Evolutionary conservation across 2,329 filamentous ascomycete genomes (phyloP), one percentile per base, ranked within the genome.

Genomic region (Amylocarpus encephaloides): DNA sequence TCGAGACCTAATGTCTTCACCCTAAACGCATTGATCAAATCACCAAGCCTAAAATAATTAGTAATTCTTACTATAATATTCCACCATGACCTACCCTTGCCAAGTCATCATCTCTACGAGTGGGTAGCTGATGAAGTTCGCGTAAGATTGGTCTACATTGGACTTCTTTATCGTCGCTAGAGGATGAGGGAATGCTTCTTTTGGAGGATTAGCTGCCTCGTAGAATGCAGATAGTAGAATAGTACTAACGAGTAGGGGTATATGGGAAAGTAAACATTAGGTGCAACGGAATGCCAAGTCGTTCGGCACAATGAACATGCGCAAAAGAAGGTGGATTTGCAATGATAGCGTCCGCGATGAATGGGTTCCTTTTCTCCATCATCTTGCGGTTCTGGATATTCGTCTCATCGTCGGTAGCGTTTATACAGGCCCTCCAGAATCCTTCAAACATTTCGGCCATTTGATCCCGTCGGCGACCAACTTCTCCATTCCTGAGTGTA

Each of bases 211-310:
- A 26, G 22, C 7, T 26, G 22, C 22, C 4, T 26, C 4, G 7
- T 7, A 26, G 22, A 26, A 26, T 26, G 22, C 7, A 7, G 22
- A 26, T 4, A 4, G 7, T 4, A 26, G 4, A 26, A 26, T 26
- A 7, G 22, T 26, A 26, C 22, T 26, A 26, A 26, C 22, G 77
- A 0, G 87, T 91, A 0, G 86, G 85, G 0, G 82, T 86, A 61
- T 88, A 91, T 0, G 87, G 87, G 50, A 91, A 85, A 52, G 90
- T 95, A 65, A 95, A 95, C 84, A 95, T 93, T 55, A 95, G 71
- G 63, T 91, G 86, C 2, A 92, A 67, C 0, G 88, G 88, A 16
- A 91, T 80, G 0, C 86, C 86, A 19, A 93, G 66, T 22, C 85
- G 81, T 67, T 93, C 86, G 0, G 88, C 88, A 55, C 86, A 89